These are phyloP conservation scores for Fomitopsis pulvina DNA, from an alignment of 768 basidiomycete species.

Conservation along the genomic window DNA sequence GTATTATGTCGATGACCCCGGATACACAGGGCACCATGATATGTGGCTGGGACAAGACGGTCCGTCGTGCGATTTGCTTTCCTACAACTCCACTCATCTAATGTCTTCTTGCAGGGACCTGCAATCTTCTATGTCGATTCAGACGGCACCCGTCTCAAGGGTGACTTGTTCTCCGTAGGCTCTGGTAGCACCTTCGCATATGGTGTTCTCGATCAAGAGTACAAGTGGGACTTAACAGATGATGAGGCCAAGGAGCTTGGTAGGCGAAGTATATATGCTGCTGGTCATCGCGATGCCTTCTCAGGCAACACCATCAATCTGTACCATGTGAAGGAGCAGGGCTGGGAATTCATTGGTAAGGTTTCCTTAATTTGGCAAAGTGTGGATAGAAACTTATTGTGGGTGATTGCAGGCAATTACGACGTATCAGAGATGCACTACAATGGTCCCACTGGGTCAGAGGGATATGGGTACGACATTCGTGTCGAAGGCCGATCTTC, in stretches of 20 bases:
- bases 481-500: conserved; percentile 56
- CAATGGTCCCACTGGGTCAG: conserved; percentile 62
- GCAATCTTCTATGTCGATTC: conserved; percentile 97
- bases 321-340: conserved; percentile 90
- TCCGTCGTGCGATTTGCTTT: conserved; percentile 28
- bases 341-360: conserved; percentile 94
- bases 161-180: conserved; percentile 97
- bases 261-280: conserved; percentile 90
- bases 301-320: conserved; percentile 95
- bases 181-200: conserved; percentile 99
- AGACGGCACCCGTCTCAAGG: conserved; percentile 92
- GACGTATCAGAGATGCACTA: conserved; percentile 89
- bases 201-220: conserved; percentile 95
- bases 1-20: background rate
- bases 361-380: conserved; percentile 10
- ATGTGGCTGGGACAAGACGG: conserved; percentile 99
- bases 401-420: conserved; percentile 65
- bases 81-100: background rate
- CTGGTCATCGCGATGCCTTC: conserved; percentile 94
- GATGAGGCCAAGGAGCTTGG: conserved; percentile 95
- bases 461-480: conserved; percentile 76
- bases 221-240: conserved; percentile 86
- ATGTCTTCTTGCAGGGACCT: conserved; percentile 53
- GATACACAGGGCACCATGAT: conserved; percentile 90
- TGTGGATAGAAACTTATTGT: background rate